phyloP scores from a whole-genome alignment of 2,329 filamentous ascomycete genomes.

The Diaporthe batatas region DNA sequence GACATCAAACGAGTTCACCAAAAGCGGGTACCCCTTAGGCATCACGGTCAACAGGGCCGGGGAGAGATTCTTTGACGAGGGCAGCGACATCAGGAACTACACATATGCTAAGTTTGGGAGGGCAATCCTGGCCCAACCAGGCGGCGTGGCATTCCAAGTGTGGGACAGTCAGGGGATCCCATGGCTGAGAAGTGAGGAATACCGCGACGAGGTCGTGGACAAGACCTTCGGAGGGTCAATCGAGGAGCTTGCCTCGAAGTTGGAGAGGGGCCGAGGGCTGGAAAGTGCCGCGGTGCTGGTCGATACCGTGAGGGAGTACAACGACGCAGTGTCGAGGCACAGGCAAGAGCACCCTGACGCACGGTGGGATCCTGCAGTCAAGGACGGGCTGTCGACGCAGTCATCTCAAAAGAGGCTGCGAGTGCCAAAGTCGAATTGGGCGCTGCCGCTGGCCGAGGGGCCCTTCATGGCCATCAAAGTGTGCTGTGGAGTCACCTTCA shows the following conservation, averaged over 20 bases:
- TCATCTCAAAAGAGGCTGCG: conserved; percentile 58
- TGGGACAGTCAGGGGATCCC: conserved; percentile 68
- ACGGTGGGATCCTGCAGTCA: conserved; percentile 71
- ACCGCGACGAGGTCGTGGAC: conserved; percentile 68
- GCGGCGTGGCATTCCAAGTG: conserved; percentile 72
- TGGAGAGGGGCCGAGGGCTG: conserved; percentile 60
- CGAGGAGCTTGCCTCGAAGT: conserved; percentile 67
- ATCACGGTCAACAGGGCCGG: conserved; percentile 73
- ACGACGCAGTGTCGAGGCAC: conserved; percentile 65
- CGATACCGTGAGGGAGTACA: conserved; percentile 67
- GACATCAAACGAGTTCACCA: conserved; percentile 77
- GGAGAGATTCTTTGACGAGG: conserved; percentile 75
- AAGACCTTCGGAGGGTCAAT: conserved; percentile 65
- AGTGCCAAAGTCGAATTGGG: conserved; percentile 76
- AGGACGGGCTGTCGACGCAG: conserved; percentile 73
- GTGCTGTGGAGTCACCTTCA: conserved; percentile 76
- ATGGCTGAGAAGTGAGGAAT: conserved; percentile 73
- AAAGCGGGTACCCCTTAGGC: conserved; percentile 76
- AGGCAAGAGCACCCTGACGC: conserved; percentile 57
- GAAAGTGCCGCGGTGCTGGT: conserved; percentile 60
- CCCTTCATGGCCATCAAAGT: conserved; percentile 76
- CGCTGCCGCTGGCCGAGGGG: conserved; percentile 65
- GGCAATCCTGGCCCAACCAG: conserved; percentile 71
- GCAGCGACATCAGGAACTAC: conserved; percentile 74
- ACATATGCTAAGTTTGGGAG: conserved; percentile 76